Base-by-base conservation (phyloP, 345 rosid genomes). In the Salix udensis region DNA sequence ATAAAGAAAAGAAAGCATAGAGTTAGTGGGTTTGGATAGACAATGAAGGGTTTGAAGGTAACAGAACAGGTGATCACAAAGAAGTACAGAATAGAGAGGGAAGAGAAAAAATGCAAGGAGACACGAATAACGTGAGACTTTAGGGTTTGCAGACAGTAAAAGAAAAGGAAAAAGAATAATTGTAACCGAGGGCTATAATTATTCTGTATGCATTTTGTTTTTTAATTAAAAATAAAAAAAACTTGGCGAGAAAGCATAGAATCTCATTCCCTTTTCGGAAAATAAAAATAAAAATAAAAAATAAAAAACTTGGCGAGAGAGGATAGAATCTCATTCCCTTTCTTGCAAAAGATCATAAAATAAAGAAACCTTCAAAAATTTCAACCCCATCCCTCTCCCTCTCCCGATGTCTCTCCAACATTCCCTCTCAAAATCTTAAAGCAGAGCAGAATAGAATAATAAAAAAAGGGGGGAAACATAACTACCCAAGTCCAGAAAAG, bases 301-400 rank as follows among this genome's bases (percentile, higher is more conserved):
- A 23, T 10, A 48, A 74, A 76, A 67, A 37, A 10, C 89, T 90
- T 90, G 80, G 30, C 65, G 78, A 86, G 80, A 71, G 85, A 84
- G 90, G 65, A 85, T 87, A 86, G 94, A 87, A 88, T 90, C 86
- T 31, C 70, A 82, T 86, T 82, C 83, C 82, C 86, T 87, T 78
- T 76, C 74, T 68, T 73, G 67, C 44, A 60, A 64, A 24, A 81
- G 18, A 67, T 12, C 31, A 13, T 53, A 7, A 8, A 12, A 8
- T 40, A 30, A 55, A 19, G 64, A 58, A 58, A 6, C 70, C 37
- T 36, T 36, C 7, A 6, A 5, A 36, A 36, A 36, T 36, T 36
- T 68, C 36, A n/a, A 40, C 23, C 34, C 69, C 78, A 68, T 52
- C 21, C 69, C 42, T 34, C 46, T 28, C 2, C 75, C 42, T 31